A percentile compares a stretch with the other conserved stretches of the same genome.
Evolutionary conservation across 1,139 yeast species (phyloP).

Genomic region (Diutina sp.): DNA sequence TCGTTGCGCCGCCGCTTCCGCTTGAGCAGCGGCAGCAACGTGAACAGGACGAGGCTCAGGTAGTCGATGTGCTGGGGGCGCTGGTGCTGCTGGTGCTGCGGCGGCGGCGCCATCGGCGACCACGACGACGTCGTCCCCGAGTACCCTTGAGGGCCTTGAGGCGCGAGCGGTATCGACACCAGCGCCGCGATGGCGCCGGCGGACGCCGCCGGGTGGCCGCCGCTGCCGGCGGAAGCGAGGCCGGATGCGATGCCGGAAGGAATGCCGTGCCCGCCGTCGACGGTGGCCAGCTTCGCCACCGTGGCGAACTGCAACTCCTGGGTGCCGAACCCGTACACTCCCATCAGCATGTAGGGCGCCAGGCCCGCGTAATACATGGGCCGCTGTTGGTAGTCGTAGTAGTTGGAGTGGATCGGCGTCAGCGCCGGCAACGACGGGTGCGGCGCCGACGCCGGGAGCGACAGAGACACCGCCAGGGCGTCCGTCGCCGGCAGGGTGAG

Average conservation of each 20-base stretch:
- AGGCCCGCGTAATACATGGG: not conserved
- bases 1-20: constrained; percentile 15
- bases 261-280: not conserved
- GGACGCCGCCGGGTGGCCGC: not conserved
- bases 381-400: not conserved
- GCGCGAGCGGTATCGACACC: not conserved
- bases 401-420: not conserved
- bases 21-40: constrained; percentile 23
- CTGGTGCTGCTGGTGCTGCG: not conserved
- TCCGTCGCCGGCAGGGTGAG: not conserved
- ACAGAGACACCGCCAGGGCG: not conserved
- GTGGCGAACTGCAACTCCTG: not conserved
- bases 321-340: not conserved
- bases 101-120: not conserved
- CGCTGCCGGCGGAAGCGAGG: not conserved
- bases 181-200: not conserved
- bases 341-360: not conserved
- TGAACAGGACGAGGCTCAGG: constrained; percentile 23
- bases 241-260: not conserved
- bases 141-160: not conserved
- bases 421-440: not conserved
- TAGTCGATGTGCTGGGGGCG: constrained; percentile 17
- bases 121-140: not conserved
- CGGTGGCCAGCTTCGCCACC: not conserved
- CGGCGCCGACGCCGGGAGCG: not conserved